A percentile compares a stretch with the other conserved stretches of the same genome.
These are phyloP conservation scores for Eucalyptus camaldulensis DNA, from an alignment of 345 rosid genomes.

Conservation along the genomic window DNA sequence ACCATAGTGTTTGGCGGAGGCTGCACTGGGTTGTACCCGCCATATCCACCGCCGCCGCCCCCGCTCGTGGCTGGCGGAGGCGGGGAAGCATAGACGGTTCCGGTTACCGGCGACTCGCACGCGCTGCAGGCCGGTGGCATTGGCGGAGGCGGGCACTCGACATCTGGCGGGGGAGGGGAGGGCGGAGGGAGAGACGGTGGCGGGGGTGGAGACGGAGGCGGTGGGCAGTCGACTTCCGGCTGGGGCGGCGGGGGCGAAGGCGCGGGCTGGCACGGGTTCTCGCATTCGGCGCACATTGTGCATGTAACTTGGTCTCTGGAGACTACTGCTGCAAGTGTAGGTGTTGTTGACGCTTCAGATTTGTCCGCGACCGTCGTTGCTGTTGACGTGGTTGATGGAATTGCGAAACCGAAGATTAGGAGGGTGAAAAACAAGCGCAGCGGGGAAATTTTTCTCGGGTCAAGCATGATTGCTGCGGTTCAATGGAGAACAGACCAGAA, in stretches of 20 bases:
- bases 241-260: conserved; percentile 17
- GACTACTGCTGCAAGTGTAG: not conserved
- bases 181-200: not conserved
- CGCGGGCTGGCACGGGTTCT: conserved; percentile 9
- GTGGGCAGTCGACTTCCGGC: conserved; percentile 3
- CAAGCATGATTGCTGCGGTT: not conserved
- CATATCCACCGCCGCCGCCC: not conserved
- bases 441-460: not conserved
- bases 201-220: conserved; percentile 8
- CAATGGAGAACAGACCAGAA: not conserved
- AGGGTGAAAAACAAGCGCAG: not conserved
- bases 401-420: not conserved
- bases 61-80: not conserved
- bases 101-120: not conserved
- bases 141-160: not conserved
- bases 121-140: not conserved
- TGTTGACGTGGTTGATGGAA: not conserved
- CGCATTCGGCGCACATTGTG: conserved; percentile 23
- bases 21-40: conserved; percentile 2
- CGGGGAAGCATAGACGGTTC: conserved; percentile 8
- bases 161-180: not conserved
- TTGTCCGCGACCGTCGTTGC: not conserved
- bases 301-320: conserved; percentile 10
- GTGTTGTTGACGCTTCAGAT: not conserved
- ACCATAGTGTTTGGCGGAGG: conserved; percentile 34